phyloP scores from a whole-genome alignment of 1,139 yeast species.

The Taphrina wiesneri region DNA sequence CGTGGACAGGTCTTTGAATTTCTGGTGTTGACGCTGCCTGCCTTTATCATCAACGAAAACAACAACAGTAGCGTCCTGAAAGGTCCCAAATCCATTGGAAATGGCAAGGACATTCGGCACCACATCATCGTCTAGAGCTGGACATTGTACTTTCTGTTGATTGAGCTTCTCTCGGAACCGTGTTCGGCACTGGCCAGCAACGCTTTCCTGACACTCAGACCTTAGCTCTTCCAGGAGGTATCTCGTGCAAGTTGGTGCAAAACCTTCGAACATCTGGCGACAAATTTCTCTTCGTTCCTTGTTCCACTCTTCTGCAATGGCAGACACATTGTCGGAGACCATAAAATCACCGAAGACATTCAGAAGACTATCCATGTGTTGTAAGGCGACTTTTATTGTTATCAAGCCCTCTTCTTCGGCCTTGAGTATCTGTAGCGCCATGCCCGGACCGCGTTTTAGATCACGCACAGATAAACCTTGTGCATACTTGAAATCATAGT shows the following conservation, averaged over 20 bases:
- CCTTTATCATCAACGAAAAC: constrained; percentile 78
- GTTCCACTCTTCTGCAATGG: constrained; percentile 80
- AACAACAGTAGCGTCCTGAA: constrained; percentile 83
- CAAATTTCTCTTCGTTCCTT: constrained; percentile 68
- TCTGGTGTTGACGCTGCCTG: constrained; percentile 70
- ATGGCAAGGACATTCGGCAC: constrained; percentile 80
- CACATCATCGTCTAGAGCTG: constrained; percentile 46
- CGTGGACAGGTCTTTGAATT: constrained; percentile 70
- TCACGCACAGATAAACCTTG: constrained; percentile 75
- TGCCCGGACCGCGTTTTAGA: constrained; percentile 71
- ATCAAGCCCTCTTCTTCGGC: constrained; percentile 73
- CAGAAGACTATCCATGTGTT: constrained; percentile 44
- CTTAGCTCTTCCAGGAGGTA: constrained; percentile 83
- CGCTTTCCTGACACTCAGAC: constrained; percentile 69
- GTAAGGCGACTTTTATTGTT: constrained; percentile 51
- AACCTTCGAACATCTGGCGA: constrained; percentile 64
- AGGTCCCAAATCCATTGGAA: constrained; percentile 67
- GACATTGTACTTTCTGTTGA: constrained; percentile 57
- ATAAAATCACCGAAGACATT: constrained; percentile 58
- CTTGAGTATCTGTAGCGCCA: constrained; percentile 82
- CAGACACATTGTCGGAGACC: constrained; percentile 79
- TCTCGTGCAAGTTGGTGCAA: constrained; percentile 66
- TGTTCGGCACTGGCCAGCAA: constrained; percentile 69
- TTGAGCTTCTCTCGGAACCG: constrained; percentile 70
- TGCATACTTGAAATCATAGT: constrained; percentile 89